Evolutionary conservation across 768 basidiomycete genomes (phyloP), one percentile per base, ranked within the genome.

Genomic region (Calocera cornea): DNA sequence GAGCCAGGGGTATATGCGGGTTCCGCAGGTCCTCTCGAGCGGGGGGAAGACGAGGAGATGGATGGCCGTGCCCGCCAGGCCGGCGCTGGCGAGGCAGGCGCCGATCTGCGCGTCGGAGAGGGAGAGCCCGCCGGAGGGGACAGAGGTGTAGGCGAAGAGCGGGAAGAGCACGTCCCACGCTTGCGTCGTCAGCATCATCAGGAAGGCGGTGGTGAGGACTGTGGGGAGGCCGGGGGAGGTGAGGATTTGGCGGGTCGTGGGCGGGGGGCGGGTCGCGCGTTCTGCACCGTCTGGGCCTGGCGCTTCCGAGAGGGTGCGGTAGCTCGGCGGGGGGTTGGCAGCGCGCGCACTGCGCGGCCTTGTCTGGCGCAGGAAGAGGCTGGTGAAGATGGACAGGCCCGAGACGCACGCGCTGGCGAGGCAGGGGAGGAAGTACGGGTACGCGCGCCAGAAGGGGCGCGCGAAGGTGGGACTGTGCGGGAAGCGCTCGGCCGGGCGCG

Each of bases 131-230:
- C 87, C 87, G 1, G 77, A 72, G 41, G 77, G 69, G 41, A 88
- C 74, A n/a, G 84, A 79, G 14, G 87, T 84, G 73, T 86, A 89
- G 68, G 84, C 86, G 71, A 84, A 87, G 36, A 88, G 78, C 8
- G 87, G 84, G 71, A 88, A 88, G 8, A 86, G 82, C 12, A 86
- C 83, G 64, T 87, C 86, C 68, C 86, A 89, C 0, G 82, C 81
- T 0, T 83, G 84, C 10, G 54, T 60, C 14, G 54, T 60, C 14
- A 60, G 54, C 8, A 80, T 76, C 22, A 85, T 71, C 27, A 86
- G 72, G 19, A 77, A 72, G 14, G 67, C 67, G 11, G 69, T 41
- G 31, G 36, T 29, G 17, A 73, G 49, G 5, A 72, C 68, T 11
- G 69, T 49, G 7, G 65, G 64, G 5, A 72, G 66, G 54, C 40